A percentile compares a stretch with the other conserved stretches of the same genome.
These are phyloP conservation scores for Solanum corneliomulleri DNA, from an alignment of 257 asterid genomes.

Conservation along the genomic window DNA sequence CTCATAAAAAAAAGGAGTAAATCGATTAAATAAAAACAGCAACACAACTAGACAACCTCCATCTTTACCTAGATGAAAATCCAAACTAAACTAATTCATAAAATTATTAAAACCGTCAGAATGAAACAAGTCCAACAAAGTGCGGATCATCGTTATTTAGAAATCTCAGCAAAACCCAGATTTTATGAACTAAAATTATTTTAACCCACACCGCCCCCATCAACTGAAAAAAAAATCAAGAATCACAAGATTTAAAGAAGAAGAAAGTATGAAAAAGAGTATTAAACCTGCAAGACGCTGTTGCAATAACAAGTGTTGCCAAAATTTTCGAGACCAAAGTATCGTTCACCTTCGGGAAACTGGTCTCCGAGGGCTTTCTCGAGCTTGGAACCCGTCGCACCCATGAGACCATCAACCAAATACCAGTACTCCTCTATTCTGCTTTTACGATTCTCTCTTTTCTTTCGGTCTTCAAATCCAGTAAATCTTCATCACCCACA, in stretches of 20 bases:
- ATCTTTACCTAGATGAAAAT: not conserved
- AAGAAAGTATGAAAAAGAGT: not conserved
- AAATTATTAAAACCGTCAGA: not conserved
- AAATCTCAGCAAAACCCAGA: not conserved
- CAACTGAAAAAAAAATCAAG: not conserved
- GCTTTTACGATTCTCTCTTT: not conserved
- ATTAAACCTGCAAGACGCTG: slow-evolving; percentile 50
- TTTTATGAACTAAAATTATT: not conserved
- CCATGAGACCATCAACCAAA: slow-evolving; percentile 54
- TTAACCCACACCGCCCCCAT: not conserved
- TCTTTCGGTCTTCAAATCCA: not conserved
- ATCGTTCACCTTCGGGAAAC: slow-evolving; percentile 69
- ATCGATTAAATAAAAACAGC: not conserved
- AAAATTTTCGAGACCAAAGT: slow-evolving; percentile 65
- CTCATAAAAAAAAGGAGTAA: not conserved
- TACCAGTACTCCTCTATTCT: slow-evolving; percentile 61
- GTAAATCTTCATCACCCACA: not conserved
- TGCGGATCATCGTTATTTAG: not conserved
- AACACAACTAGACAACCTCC: not conserved
- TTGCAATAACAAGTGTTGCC: slow-evolving; percentile 71
- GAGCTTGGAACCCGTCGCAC: slow-evolving; percentile 60
- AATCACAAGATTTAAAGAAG: not conserved
- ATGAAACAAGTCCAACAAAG: not conserved
- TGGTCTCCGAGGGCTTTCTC: slow-evolving; percentile 72
- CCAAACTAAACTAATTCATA: not conserved